Percentiles rank a stretch among this genome's conserved stretches.
Conservation (phyloP, 2,329 filamentous ascomycete species). For the Dothistroma septosporum region DNA sequence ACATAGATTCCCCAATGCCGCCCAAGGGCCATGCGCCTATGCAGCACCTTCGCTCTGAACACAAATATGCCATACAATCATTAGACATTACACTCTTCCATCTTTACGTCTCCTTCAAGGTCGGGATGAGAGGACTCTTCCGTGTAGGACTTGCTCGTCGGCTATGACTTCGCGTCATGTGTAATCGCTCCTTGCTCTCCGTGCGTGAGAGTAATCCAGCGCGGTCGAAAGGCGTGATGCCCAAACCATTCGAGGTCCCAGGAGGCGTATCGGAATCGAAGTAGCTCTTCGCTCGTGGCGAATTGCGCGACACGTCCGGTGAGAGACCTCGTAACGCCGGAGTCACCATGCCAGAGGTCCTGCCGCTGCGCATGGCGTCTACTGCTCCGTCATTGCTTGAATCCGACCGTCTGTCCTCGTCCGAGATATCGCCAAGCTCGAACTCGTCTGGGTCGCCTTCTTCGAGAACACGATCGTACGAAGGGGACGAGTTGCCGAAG, state of each 20-base stretch:
- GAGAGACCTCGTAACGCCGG: slow-evolving; percentile 42
- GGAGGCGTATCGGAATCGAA: slow-evolving; percentile 42
- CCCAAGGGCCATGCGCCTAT: background rate
- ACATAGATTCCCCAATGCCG: background rate
- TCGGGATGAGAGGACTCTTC: slow-evolving; percentile 37
- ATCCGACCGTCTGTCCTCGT: slow-evolving; percentile 42
- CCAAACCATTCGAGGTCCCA: slow-evolving; percentile 25
- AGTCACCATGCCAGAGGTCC: slow-evolving; percentile 64
- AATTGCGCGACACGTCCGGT: slow-evolving; percentile 29
- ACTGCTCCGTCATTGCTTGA: slow-evolving; percentile 14
- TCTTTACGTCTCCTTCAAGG: slow-evolving; percentile 37
- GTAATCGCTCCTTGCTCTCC: slow-evolving; percentile 77
- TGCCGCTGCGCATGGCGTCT: slow-evolving; percentile 49
- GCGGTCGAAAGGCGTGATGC: slow-evolving; percentile 50
- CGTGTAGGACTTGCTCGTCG: slow-evolving; percentile 48
- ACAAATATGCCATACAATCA: background rate
- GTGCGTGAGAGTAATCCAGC: slow-evolving; percentile 74
- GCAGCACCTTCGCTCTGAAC: slow-evolving; percentile 1
- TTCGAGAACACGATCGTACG: slow-evolving; percentile 81
- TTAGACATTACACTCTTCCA: slow-evolving; percentile 4
- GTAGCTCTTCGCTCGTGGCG: slow-evolving; percentile 33
- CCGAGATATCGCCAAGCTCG: slow-evolving; percentile 67
- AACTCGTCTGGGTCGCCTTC: slow-evolving; percentile 71
- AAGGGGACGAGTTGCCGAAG: slow-evolving; percentile 54
- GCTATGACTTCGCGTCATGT: slow-evolving; percentile 49